Conservation (phyloP, 768 basidiomycete genomes). For the Hygrophoropsis aurantiaca region DNA sequence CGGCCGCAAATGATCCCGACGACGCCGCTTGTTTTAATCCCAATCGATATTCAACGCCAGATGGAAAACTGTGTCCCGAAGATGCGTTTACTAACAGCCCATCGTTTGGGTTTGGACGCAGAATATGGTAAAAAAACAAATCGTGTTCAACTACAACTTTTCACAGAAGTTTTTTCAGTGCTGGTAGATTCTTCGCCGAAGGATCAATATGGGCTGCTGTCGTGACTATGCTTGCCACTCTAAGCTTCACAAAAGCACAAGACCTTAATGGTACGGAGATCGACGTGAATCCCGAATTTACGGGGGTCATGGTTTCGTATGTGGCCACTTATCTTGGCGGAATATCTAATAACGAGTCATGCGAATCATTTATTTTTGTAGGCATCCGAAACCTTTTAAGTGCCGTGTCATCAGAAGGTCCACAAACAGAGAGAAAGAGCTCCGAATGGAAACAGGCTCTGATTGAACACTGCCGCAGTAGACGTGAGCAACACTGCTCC, state of each 20-base stretch:
- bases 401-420: too few relatives aligned
- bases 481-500: too few relatives aligned
- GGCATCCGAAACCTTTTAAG: too few relatives aligned
- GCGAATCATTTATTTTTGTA: too few relatives aligned
- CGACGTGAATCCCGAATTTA: neutral
- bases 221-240: neutral
- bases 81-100: neutral
- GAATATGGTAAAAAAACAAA: conserved; percentile 1
- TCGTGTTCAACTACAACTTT: too few relatives aligned
- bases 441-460: too few relatives aligned
- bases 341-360: too few relatives aligned
- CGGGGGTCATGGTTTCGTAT: conserved; percentile 17
- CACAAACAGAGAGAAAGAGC: too few relatives aligned
- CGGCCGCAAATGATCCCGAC: neutral
- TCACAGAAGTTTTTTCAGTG: neutral
- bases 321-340: neutral
- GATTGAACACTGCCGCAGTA: too few relatives aligned
- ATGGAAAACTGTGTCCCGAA: neutral
- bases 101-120: conserved; percentile 6
- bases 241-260: neutral
- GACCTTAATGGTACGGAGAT: neutral
- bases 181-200: neutral
- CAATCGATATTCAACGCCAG: neutral
- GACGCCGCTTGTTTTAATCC: neutral
- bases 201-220: neutral